phyloP scores from a whole-genome alignment of 2,329 filamentous ascomycete species.

The Cytospora mali region DNA sequence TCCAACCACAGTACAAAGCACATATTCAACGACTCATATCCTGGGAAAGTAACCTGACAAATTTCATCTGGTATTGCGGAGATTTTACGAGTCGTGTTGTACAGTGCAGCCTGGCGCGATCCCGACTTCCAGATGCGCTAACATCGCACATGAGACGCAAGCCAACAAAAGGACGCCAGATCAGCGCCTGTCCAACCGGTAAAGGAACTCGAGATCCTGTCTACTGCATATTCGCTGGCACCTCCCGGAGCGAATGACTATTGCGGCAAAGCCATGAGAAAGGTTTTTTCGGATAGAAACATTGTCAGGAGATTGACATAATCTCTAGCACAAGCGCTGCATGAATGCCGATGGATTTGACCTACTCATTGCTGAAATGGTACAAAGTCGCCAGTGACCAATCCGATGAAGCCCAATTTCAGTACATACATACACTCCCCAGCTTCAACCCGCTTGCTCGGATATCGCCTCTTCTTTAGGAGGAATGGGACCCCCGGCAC shows the following conservation, averaged over 20 bases:
- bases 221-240: not conserved
- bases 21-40: conserved; percentile 13
- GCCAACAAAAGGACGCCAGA: not conserved
- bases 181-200: not conserved
- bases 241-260: too few relatives aligned
- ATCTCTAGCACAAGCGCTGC: too few relatives aligned
- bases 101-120: conserved; percentile 22
- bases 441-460: not conserved
- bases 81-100: conserved; percentile 27
- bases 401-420: not conserved
- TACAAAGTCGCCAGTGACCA: too few relatives aligned
- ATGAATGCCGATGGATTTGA: too few relatives aligned
- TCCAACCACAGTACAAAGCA: not conserved
- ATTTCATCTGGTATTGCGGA: conserved; percentile 26
- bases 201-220: not conserved
- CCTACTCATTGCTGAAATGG: too few relatives aligned
- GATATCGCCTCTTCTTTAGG: not conserved
- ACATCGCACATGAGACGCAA: not conserved
- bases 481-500: not conserved
- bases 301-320: too few relatives aligned
- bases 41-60: conserved; percentile 23
- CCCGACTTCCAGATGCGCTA: not conserved
- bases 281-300: too few relatives aligned
- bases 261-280: too few relatives aligned
- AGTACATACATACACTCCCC: not conserved